Evolutionary conservation across 306 rosid species (phyloP).

Genomic region (Dicorynia guianensis): DNA sequence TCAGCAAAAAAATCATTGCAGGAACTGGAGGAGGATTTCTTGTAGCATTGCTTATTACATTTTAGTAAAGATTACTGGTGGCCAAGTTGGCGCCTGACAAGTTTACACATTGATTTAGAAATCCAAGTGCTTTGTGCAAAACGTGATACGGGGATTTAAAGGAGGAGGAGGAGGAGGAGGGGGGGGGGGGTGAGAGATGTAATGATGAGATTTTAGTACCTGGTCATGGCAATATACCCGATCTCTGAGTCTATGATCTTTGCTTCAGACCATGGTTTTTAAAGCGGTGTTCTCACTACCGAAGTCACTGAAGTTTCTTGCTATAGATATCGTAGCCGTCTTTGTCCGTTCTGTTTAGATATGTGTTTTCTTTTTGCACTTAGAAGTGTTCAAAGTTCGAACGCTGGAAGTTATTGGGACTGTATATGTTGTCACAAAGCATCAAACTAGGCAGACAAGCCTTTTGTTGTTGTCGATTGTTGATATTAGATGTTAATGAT

Average conservation of each 20-base stretch:
- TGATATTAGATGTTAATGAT: neutral
- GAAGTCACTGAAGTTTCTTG: constrained; percentile 38
- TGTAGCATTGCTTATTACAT: constrained; percentile 61
- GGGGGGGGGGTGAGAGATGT: neutral
- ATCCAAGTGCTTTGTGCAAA: constrained; percentile 38
- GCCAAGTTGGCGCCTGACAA: constrained; percentile 36
- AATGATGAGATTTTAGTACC: constrained; percentile 34
- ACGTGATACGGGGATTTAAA: constrained; percentile 27
- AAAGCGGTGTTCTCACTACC: constrained; percentile 35
- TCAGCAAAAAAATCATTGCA: constrained; percentile 85
- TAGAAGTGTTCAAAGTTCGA: too few relatives aligned
- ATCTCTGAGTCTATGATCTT: constrained; percentile 2
- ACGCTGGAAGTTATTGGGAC: too few relatives aligned
- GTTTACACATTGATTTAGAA: constrained; percentile 35
- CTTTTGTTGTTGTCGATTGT: constrained; percentile 1
- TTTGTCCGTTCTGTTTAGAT: too few relatives aligned
- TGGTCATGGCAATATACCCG: constrained; percentile 38
- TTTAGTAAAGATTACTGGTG: constrained; percentile 38
- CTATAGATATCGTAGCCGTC: neutral
- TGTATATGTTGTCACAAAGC: neutral
- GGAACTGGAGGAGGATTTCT: constrained; percentile 96
- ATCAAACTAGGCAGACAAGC: constrained; percentile 1
- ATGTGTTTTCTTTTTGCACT: too few relatives aligned
- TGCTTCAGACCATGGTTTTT: constrained; percentile 42
- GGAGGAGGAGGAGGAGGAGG: neutral